These are phyloP conservation scores for Hypoxylon sp. DNA, from an alignment of 2,329 filamentous ascomycete species.

Conservation along the genomic window DNA sequence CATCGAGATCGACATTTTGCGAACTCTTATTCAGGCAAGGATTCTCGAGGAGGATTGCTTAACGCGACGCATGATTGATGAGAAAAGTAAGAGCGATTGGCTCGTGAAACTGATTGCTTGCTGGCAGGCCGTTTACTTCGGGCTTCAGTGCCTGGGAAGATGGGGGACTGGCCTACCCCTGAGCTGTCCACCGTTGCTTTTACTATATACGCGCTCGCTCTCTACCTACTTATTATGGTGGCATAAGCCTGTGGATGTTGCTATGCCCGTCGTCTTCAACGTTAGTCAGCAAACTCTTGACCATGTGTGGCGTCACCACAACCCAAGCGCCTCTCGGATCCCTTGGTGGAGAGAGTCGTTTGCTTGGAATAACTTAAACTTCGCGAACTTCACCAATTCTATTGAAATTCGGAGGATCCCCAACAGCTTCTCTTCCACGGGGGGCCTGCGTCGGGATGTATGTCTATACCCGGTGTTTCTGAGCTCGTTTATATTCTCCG, in stretches of 20 bases:
- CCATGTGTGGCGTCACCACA: neutral
- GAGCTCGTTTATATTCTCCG: neutral
- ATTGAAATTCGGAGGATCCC: neutral
- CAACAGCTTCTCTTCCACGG: slow-evolving; percentile 2
- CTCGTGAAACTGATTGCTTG: neutral
- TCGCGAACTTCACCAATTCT: neutral
- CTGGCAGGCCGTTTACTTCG: neutral
- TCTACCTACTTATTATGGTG: slow-evolving; percentile 2
- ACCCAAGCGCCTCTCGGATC: neutral
- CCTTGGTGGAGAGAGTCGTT: neutral
- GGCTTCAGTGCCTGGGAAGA: neutral
- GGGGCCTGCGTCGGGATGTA: neutral
- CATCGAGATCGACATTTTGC: neutral
- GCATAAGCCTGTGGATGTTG: neutral
- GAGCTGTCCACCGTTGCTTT: neutral
- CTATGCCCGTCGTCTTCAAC: neutral
- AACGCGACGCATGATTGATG: neutral
- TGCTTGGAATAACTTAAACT: neutral
- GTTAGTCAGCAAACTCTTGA: slow-evolving; percentile 1
- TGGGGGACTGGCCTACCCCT: neutral
- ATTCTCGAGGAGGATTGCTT: neutral
- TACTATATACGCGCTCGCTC: neutral
- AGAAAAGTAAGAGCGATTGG: slow-evolving; percentile 1
- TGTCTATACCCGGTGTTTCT: neutral
- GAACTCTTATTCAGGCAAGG: neutral